These are phyloP conservation scores for Blastobotrys elegans DNA, from an alignment of 1,139 yeast genomes.

Conservation along the genomic window DNA sequence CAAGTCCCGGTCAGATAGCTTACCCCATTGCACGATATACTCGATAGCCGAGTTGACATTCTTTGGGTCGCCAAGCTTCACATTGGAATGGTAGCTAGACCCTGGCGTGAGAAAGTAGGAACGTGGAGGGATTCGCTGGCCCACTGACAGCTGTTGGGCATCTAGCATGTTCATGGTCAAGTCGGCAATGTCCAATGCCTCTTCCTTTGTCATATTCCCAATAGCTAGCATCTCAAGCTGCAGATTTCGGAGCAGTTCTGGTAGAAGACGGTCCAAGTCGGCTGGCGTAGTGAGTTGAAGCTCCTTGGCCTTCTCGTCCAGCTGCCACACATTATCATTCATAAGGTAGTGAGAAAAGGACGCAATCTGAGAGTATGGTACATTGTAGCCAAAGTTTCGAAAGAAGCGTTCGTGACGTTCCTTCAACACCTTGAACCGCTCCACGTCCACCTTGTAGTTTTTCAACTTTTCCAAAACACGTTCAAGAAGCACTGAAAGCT, in stretches of 20 bases:
- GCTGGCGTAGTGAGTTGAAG: conserved; percentile 46
- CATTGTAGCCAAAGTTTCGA: conserved; percentile 65
- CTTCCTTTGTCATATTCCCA: conserved; percentile 64
- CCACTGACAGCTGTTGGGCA: conserved; percentile 30
- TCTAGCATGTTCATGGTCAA: conserved; percentile 37
- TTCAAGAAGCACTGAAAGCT: conserved; percentile 57
- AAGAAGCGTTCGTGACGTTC: conserved; percentile 58
- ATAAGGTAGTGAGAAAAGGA: conserved; percentile 55
- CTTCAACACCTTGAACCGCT: conserved; percentile 61
- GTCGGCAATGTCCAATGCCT: conserved; percentile 49
- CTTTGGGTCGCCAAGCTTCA: conserved; percentile 53
- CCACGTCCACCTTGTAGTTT: conserved; percentile 47
- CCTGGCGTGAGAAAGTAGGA: conserved; percentile 46
- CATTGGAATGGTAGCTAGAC: conserved; percentile 46
- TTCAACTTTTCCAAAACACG: conserved; percentile 53
- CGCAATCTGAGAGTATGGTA: conserved; percentile 68
- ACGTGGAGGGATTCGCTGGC: conserved; percentile 45
- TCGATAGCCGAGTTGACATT: conserved; percentile 85
- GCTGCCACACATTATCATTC: conserved; percentile 65
- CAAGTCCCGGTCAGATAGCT: conserved; percentile 35
- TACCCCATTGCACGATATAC: conserved; percentile 65
- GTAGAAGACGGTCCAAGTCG: conserved; percentile 46
- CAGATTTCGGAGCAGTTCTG: conserved; percentile 42
- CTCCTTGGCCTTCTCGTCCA: conserved; percentile 55
- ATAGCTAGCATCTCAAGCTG: conserved; percentile 68